phyloP scores from a whole-genome alignment of 1,139 yeast genomes.

The Zygosaccharomyces sapae region DNA sequence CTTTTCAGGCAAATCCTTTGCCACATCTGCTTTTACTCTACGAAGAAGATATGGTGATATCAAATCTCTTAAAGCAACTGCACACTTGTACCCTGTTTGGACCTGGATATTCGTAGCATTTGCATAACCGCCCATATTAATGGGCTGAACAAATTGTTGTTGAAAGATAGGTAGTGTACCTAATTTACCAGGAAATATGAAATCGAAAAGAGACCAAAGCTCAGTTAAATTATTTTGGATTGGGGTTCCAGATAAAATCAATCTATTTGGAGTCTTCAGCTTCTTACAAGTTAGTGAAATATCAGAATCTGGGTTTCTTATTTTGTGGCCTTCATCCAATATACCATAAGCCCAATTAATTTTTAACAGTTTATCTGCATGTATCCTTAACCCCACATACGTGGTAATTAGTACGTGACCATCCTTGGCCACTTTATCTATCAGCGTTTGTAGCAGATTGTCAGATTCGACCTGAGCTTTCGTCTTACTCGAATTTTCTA shows the following conservation, averaged over 20 bases:
- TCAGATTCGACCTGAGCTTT: conserved; percentile 29
- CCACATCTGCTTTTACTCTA: conserved; percentile 88
- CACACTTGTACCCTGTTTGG: conserved; percentile 94
- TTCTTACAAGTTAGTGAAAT: conserved; percentile 83
- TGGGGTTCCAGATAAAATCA: conserved; percentile 92
- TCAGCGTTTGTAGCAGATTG: conserved; percentile 29
- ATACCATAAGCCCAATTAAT: conserved; percentile 86
- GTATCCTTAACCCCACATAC: conserved; percentile 81
- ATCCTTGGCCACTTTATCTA: conserved; percentile 37
- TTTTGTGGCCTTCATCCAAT: conserved; percentile 94
- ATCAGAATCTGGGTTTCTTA: conserved; percentile 88
- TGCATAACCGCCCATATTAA: conserved; percentile 96
- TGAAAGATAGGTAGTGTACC: conserved; percentile 95
- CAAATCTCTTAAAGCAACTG: conserved; percentile 80
- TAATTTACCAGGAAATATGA: conserved; percentile 87
- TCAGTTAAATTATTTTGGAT: conserved; percentile 89
- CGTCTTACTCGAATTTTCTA: conserved; percentile 26
- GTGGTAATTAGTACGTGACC: conserved; percentile 92
- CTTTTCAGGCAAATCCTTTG: conserved; percentile 88
- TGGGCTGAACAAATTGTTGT: conserved; percentile 85
- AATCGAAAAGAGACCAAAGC: conserved; percentile 92
- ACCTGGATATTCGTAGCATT: conserved; percentile 95
- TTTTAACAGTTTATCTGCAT: conserved; percentile 64
- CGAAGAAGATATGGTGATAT: conserved; percentile 85
- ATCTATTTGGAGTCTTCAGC: conserved; percentile 71